Percentiles rank a stretch among this genome's conserved stretches.
Conservation (phyloP, 2,329 filamentous ascomycete genomes). For the Microsporum ferrugineum region DNA sequence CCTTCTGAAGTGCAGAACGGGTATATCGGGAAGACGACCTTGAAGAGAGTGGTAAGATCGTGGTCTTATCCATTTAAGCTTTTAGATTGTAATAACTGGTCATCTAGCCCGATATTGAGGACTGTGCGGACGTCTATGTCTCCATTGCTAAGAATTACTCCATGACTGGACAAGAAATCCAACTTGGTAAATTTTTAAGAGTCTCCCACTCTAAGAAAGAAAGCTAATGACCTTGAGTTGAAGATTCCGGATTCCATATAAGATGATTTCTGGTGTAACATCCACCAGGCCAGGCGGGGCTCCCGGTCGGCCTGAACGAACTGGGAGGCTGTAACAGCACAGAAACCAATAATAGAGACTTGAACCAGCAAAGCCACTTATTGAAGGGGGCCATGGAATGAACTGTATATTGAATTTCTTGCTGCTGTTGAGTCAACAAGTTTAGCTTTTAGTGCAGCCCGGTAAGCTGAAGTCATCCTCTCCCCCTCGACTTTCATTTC, state of each 20-base stretch:
- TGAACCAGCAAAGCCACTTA: constrained; percentile 11
- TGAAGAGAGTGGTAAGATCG: constrained; percentile 46
- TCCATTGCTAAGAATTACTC: constrained; percentile 35
- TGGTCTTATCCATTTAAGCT: neutral
- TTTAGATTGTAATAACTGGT: constrained; percentile 9
- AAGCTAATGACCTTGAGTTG: neutral
- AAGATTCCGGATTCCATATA: constrained; percentile 27
- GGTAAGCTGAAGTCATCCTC: constrained; percentile 24
- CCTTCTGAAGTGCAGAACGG: constrained; percentile 45
- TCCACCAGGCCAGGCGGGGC: neutral
- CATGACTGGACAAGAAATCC: constrained; percentile 36
- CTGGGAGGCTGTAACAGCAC: neutral
- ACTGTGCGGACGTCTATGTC: constrained; percentile 32
- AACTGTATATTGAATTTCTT: constrained; percentile 18
- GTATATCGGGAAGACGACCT: constrained; percentile 44
- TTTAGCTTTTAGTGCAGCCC: constrained; percentile 31
- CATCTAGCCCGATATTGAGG: constrained; percentile 31
- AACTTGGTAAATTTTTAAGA: constrained; percentile 28
- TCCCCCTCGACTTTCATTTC: constrained; percentile 33
- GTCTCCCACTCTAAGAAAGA: neutral
- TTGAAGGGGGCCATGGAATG: constrained; percentile 27
- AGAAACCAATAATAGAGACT: neutral
- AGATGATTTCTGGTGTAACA: constrained; percentile 8
- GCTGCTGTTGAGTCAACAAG: constrained; percentile 25
- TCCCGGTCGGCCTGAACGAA: neutral